Conservation (phyloP, 2,329 filamentous ascomycete genomes). For the Nemania serpens region DNA sequence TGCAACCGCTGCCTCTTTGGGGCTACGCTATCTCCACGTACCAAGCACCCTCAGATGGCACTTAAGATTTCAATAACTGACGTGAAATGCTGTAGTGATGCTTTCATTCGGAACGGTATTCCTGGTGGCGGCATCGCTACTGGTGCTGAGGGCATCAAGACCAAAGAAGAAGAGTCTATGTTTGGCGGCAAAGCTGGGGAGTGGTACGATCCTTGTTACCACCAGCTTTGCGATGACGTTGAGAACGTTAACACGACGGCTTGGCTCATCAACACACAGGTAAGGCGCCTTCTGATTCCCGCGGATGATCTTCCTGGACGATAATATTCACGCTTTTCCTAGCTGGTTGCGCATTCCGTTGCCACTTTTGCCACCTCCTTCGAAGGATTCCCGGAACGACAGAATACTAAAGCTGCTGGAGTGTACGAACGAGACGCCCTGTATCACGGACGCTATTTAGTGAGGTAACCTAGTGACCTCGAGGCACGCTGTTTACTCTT, state of each 20-base stretch:
- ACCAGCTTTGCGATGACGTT: slow-evolving; percentile 65
- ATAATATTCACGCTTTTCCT: neutral
- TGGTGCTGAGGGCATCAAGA: slow-evolving; percentile 64
- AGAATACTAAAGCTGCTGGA: slow-evolving; percentile 33
- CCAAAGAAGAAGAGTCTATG: slow-evolving; percentile 52
- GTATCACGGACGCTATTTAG: slow-evolving; percentile 56
- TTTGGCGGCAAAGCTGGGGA: slow-evolving; percentile 62
- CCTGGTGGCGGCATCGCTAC: slow-evolving; percentile 72
- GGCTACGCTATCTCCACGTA: too few relatives aligned
- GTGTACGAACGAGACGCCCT: slow-evolving; percentile 46
- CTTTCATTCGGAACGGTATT: slow-evolving; percentile 41
- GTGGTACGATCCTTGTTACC: slow-evolving; percentile 62
- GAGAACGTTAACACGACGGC: slow-evolving; percentile 62
- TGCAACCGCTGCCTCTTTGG: too few relatives aligned
- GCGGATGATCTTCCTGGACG: neutral
- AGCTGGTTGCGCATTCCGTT: slow-evolving; percentile 74
- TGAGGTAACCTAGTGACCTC: slow-evolving; percentile 44
- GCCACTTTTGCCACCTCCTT: slow-evolving; percentile 71
- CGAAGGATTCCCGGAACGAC: slow-evolving; percentile 65
- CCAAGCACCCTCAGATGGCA: neutral
- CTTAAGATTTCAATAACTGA: neutral
- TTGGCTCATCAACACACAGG: slow-evolving; percentile 65
- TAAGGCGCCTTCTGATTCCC: slow-evolving; percentile 38
- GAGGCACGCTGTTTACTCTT: neutral
- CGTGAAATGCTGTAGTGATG: slow-evolving; percentile 45